phyloP scores from a whole-genome alignment of 2,329 filamentous ascomycete species.

The Cladosporium sp. region DNA sequence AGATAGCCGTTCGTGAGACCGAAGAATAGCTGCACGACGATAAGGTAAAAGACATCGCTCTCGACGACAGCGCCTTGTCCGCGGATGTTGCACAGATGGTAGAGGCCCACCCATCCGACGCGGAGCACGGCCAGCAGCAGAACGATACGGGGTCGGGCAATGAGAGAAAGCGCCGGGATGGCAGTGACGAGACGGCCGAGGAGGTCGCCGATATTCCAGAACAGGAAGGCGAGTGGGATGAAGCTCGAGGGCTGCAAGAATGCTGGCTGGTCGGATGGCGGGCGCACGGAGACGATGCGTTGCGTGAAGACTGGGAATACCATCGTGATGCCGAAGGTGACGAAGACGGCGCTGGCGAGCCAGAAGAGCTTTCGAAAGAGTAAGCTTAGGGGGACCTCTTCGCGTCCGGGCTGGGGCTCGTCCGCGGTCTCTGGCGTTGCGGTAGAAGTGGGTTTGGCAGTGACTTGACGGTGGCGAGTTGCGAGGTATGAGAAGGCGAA shows the following conservation, averaged over 20 bases:
- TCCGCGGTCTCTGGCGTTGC: slow-evolving; percentile 10
- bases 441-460: slow-evolving; percentile 2
- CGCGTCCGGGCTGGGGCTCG: slow-evolving; percentile 36
- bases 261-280: slow-evolving; percentile 41
- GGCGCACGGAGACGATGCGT: slow-evolving; percentile 38
- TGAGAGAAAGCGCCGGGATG: slow-evolving; percentile 50
- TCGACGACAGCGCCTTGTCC: slow-evolving; percentile 65
- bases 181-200: slow-evolving; percentile 65
- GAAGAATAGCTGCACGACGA: slow-evolving; percentile 76
- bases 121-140: slow-evolving; percentile 63
- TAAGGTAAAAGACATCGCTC: slow-evolving; percentile 83
- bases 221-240: slow-evolving; percentile 81
- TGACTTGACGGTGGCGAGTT: slow-evolving; percentile 29
- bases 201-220: slow-evolving; percentile 90
- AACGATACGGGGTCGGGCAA: slow-evolving; percentile 57
- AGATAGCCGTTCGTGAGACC: slow-evolving; percentile 84
- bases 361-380: slow-evolving; percentile 75
- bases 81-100: slow-evolving; percentile 81
- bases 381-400: slow-evolving; percentile 52
- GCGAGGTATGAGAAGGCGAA: slow-evolving; percentile 69
- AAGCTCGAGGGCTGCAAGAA: slow-evolving; percentile 71
- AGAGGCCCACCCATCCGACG: slow-evolving; percentile 70
- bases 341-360: slow-evolving; percentile 67
- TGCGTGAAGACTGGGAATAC: slow-evolving; percentile 87
- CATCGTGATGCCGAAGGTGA: slow-evolving; percentile 84